These are phyloP conservation scores for Colletotrichum eleusines DNA, from an alignment of 2,329 filamentous ascomycete species.

Conservation along the genomic window DNA sequence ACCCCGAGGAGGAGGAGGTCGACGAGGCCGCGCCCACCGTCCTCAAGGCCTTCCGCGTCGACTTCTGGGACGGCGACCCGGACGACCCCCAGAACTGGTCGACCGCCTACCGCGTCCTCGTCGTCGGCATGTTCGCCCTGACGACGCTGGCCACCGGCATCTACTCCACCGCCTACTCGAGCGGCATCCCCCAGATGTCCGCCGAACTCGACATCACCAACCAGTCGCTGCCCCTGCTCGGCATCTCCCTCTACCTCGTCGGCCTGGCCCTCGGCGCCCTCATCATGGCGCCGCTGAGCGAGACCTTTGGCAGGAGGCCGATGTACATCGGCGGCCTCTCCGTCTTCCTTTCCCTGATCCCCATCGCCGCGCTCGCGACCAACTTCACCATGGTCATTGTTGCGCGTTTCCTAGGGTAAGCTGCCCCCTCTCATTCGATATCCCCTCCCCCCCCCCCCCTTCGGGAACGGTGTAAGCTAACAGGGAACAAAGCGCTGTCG, in stretches of 20 bases:
- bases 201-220: slow-evolving; percentile 27
- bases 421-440: too few relatives aligned
- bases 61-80: slow-evolving; percentile 66
- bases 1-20: not conserved
- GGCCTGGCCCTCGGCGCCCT: slow-evolving; percentile 71
- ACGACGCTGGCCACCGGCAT: slow-evolving; percentile 36
- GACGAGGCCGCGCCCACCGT: slow-evolving; percentile 12
- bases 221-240: slow-evolving; percentile 66
- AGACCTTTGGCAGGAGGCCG: slow-evolving; percentile 65
- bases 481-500: slow-evolving; percentile 62
- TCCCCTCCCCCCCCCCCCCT: too few relatives aligned
- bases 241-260: slow-evolving; percentile 72
- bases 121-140: slow-evolving; percentile 36
- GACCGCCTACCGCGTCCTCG: slow-evolving; percentile 18
- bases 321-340: slow-evolving; percentile 67
- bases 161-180: slow-evolving; percentile 34
- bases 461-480: not conserved
- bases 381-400: slow-evolving; percentile 67
- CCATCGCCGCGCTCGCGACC: slow-evolving; percentile 54
- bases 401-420: slow-evolving; percentile 58
- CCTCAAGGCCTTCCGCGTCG: slow-evolving; percentile 64
- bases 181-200: slow-evolving; percentile 32
- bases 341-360: slow-evolving; percentile 67
- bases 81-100: slow-evolving; percentile 59
- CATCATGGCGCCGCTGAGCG: slow-evolving; percentile 68